Conservation (phyloP, 768 basidiomycete genomes). For the Suillus occidentalis region DNA sequence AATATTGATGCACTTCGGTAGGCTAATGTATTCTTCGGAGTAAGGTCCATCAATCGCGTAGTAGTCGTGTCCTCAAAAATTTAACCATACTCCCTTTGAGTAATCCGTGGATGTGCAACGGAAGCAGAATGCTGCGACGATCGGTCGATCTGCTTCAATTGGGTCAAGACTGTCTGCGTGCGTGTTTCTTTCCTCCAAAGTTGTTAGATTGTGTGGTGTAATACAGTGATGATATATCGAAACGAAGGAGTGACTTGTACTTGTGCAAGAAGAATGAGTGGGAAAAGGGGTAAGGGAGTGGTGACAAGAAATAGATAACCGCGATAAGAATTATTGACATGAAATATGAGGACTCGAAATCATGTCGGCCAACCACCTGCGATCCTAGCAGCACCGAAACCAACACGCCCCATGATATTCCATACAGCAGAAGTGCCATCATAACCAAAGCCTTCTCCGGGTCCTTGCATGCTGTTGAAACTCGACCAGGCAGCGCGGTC, state of each 20-base stretch:
- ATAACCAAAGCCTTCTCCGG: conserved; percentile 67
- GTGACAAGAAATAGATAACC: background rate
- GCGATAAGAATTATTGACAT: conserved; percentile 5
- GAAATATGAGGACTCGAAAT: conserved; percentile 2
- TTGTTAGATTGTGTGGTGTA: background rate
- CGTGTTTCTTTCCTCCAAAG: background rate
- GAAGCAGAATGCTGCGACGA: background rate
- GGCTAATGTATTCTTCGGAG: background rate
- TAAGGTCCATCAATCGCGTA: background rate
- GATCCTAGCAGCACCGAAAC: conserved; percentile 73
- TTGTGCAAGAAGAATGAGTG: background rate
- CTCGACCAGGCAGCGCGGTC: conserved; percentile 79
- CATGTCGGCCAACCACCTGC: conserved; percentile 80
- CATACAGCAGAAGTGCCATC: conserved; percentile 65
- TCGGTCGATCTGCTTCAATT: background rate
- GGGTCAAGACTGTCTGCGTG: background rate
- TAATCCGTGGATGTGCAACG: background rate
- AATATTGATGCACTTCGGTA: background rate
- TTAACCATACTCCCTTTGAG: background rate
- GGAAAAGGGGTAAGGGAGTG: background rate
- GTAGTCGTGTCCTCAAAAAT: background rate
- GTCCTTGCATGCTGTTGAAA: conserved; percentile 70
- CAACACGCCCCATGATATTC: conserved; percentile 69
- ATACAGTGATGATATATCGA: background rate
- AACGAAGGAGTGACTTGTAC: background rate